A percentile compares a stretch with the other conserved stretches of the same genome.
phyloP scores from a whole-genome alignment of 2,329 filamentous ascomycete genomes.

The Claviceps africana region DNA sequence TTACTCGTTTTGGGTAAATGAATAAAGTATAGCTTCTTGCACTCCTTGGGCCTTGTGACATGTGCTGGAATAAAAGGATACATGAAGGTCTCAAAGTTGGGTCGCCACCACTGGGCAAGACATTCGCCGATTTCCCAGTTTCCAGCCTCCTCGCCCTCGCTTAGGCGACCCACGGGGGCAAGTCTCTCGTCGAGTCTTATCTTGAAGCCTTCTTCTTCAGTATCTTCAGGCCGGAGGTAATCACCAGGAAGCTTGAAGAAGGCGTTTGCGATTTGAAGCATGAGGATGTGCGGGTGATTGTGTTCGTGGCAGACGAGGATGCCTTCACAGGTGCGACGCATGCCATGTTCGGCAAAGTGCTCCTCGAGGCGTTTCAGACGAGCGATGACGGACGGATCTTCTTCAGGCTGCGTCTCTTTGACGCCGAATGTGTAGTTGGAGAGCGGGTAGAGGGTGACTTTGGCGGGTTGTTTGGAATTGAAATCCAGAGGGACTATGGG shows the following conservation, averaged over 20 bases:
- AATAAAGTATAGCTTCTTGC: slow-evolving; percentile 98
- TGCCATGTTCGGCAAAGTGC: slow-evolving; percentile 82
- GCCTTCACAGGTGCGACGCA: slow-evolving; percentile 94
- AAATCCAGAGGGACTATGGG: slow-evolving; percentile 72
- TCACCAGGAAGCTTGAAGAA: slow-evolving; percentile 99
- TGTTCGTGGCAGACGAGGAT: slow-evolving; percentile 97
- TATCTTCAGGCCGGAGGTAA: slow-evolving; percentile 78
- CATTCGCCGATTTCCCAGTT: slow-evolving; percentile 95
- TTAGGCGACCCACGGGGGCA: slow-evolving; percentile 75
- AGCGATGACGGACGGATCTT: slow-evolving; percentile 89
- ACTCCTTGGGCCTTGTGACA: slow-evolving; percentile 92
- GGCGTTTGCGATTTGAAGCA: slow-evolving; percentile 98
- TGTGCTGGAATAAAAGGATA: slow-evolving; percentile 96
- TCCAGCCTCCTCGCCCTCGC: slow-evolving; percentile 68
- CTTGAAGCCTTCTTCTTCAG: slow-evolving; percentile 94
- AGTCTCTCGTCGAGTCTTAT: slow-evolving; percentile 79
- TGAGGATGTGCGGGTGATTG: slow-evolving; percentile 95
- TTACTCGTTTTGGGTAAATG: slow-evolving; percentile 82
- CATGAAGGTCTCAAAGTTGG: slow-evolving; percentile 99
- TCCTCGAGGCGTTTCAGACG: slow-evolving; percentile 90
- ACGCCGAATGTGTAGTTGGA: slow-evolving; percentile 99
- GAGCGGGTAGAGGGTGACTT: slow-evolving; percentile 82
- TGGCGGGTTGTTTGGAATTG: slow-evolving; percentile 76
- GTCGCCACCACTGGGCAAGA: slow-evolving; percentile 94
- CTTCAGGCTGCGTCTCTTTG: slow-evolving; percentile 95